Evolutionary conservation across 1,139 yeast genomes (phyloP).

Genomic region (Suhomyces kunorum): DNA sequence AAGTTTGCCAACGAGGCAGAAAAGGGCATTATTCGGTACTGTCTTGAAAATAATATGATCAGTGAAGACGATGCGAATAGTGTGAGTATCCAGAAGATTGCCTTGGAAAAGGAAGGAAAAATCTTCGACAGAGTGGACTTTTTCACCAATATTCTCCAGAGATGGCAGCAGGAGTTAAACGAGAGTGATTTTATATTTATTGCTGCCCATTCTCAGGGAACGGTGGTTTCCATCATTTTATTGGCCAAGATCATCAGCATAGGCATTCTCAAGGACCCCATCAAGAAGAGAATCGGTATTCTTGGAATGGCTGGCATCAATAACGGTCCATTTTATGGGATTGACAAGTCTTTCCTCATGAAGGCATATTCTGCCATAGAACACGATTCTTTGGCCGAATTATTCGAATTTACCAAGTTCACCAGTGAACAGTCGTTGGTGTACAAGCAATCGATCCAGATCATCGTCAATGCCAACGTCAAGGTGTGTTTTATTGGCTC

Average conservation of each 20-base stretch:
- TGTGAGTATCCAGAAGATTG: slow-evolving; percentile 80
- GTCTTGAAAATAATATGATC: slow-evolving; percentile 54
- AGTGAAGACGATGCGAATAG: slow-evolving; percentile 38
- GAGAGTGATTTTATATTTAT: slow-evolving; percentile 83
- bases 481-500: slow-evolving; percentile 84
- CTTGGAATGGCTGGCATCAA: slow-evolving; percentile 95
- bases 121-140: slow-evolving; percentile 82
- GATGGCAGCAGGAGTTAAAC: slow-evolving; percentile 69
- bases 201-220: slow-evolving; percentile 95
- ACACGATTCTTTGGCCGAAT: slow-evolving; percentile 78
- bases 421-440: slow-evolving; percentile 70
- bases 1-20: slow-evolving; percentile 89
- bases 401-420: slow-evolving; percentile 83
- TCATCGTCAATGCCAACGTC: slow-evolving; percentile 67
- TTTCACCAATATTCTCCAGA: slow-evolving; percentile 68
- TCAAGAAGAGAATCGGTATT: slow-evolving; percentile 61
- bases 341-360: slow-evolving; percentile 78
- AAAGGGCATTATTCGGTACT: slow-evolving; percentile 71
- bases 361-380: slow-evolving; percentile 90
- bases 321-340: slow-evolving; percentile 90
- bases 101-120: slow-evolving; percentile 90
- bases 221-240: slow-evolving; percentile 83
- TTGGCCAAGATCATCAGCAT: slow-evolving; percentile 69
- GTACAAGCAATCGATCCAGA: slow-evolving; percentile 66
- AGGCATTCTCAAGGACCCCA: slow-evolving; percentile 58